phyloP scores from a whole-genome alignment of 805 yeast genomes.

The Pichia heedii region DNA sequence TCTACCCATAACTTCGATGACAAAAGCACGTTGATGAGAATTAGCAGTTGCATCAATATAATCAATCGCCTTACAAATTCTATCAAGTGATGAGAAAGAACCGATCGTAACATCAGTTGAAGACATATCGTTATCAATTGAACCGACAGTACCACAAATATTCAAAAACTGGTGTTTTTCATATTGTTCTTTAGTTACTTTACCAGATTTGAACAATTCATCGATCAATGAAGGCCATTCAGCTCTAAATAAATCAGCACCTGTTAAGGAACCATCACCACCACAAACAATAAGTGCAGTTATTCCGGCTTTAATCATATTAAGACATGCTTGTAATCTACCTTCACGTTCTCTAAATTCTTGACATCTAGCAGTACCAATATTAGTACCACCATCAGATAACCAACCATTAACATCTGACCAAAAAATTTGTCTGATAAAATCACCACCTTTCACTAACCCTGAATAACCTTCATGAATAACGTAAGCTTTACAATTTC shows the following conservation, averaged over 20 bases:
- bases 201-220: constrained; percentile 40
- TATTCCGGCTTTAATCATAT: constrained; percentile 61
- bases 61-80: constrained; percentile 69
- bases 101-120: constrained; percentile 79
- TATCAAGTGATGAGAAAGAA: constrained; percentile 66
- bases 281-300: constrained; percentile 77
- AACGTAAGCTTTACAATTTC: constrained; percentile 58
- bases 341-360: constrained; percentile 63
- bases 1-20: constrained; percentile 83
- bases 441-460: constrained; percentile 52
- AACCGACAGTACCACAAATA: constrained; percentile 70
- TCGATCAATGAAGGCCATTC: constrained; percentile 70
- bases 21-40: constrained; percentile 77
- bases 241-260: constrained; percentile 66
- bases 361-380: constrained; percentile 69
- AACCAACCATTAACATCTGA: constrained; percentile 65
- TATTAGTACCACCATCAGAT: constrained; percentile 64
- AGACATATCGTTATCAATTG: constrained; percentile 83
- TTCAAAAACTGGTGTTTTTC: constrained; percentile 47
- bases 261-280: constrained; percentile 78
- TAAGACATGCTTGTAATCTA: constrained; percentile 51
- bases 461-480: constrained; percentile 72
- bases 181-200: constrained; percentile 38
- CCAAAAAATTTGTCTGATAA: constrained; percentile 59
- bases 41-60: constrained; percentile 79